Percentiles rank a stretch among this genome's conserved stretches.
Conservation (phyloP, 2,329 filamentous ascomycete species). For the Sporothrix pallida region DNA sequence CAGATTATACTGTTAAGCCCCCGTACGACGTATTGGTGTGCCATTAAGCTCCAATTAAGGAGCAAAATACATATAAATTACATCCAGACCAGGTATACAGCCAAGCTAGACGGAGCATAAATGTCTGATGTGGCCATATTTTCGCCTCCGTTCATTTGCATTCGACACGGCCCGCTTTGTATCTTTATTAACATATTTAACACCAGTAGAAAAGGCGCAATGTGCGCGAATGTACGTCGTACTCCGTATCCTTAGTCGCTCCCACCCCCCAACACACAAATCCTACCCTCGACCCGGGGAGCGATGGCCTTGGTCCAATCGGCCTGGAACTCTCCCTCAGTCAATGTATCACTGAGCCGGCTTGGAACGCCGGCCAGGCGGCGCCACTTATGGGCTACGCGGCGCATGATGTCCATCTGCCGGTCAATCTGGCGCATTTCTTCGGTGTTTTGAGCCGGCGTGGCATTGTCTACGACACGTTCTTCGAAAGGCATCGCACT, state of each 20-base stretch:
- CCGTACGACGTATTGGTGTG: too few relatives aligned
- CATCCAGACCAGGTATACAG: too few relatives aligned
- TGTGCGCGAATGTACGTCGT: too few relatives aligned
- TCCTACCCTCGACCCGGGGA: conserved; percentile 78
- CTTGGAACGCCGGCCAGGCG: conserved; percentile 67
- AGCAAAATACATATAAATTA: too few relatives aligned
- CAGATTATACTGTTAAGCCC: too few relatives aligned
- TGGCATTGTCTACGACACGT: conserved; percentile 49
- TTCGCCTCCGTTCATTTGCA: too few relatives aligned
- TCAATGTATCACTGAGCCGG: conserved; percentile 59
- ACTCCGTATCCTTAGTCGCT: not conserved
- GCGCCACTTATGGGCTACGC: conserved; percentile 76
- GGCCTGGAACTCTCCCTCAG: conserved; percentile 64
- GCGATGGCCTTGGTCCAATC: conserved; percentile 83
- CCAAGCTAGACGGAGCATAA: too few relatives aligned
- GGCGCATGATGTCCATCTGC: conserved; percentile 66
- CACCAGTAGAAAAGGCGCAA: too few relatives aligned
- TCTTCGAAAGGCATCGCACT: conserved; percentile 51
- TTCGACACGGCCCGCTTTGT: too few relatives aligned
- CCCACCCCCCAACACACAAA: conserved; percentile 54
- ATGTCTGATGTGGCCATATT: too few relatives aligned
- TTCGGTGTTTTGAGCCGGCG: conserved; percentile 48
- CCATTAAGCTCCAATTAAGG: too few relatives aligned
- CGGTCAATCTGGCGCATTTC: conserved; percentile 53
- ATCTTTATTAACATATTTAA: too few relatives aligned